phyloP scores from a whole-genome alignment of 2,329 filamentous ascomycete genomes.

The Ophiostoma sp. region DNA sequence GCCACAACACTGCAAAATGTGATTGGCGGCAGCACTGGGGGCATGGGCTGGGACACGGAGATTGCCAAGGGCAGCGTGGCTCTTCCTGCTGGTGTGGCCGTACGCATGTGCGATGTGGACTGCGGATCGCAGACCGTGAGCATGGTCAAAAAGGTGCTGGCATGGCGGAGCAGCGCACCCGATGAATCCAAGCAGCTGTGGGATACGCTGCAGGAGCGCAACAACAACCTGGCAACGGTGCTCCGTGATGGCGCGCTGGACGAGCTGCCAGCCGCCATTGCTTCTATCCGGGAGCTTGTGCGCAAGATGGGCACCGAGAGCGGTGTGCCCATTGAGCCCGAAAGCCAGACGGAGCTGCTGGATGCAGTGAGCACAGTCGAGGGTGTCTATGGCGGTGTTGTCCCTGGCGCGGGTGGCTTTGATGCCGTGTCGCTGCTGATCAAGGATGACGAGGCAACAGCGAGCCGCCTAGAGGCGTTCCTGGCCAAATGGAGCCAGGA shows the following conservation, averaged over 20 bases:
- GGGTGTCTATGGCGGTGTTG: constrained; percentile 85
- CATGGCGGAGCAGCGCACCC: constrained; percentile 65
- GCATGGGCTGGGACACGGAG: constrained; percentile 68
- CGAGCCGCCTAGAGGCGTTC: constrained; percentile 54
- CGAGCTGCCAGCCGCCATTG: constrained; percentile 13
- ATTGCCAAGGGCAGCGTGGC: constrained; percentile 63
- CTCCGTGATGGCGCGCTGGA: constrained; percentile 45
- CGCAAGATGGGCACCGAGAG: constrained; percentile 69
- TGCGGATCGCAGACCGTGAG: constrained; percentile 88
- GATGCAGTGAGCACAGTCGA: constrained; percentile 70
- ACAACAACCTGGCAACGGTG: constrained; percentile 63
- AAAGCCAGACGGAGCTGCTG: constrained; percentile 75
- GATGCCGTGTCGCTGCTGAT: constrained; percentile 83
- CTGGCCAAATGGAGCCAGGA: constrained; percentile 59
- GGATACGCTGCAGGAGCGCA: constrained; percentile 66
- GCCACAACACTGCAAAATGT: constrained; percentile 57
- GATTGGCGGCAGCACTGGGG: constrained; percentile 52
- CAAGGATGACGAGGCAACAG: constrained; percentile 62
- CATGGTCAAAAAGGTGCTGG: constrained; percentile 89
- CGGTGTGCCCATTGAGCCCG: constrained; percentile 82
- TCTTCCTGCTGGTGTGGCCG: constrained; percentile 66
- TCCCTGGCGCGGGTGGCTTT: constrained; percentile 89
- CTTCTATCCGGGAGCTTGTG: constrained; percentile 45
- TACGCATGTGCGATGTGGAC: constrained; percentile 94
- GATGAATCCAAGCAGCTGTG: constrained; percentile 66